These are phyloP conservation scores for Spathaspora sp. DNA, from an alignment of 1,139 yeast species.

Conservation along the genomic window DNA sequence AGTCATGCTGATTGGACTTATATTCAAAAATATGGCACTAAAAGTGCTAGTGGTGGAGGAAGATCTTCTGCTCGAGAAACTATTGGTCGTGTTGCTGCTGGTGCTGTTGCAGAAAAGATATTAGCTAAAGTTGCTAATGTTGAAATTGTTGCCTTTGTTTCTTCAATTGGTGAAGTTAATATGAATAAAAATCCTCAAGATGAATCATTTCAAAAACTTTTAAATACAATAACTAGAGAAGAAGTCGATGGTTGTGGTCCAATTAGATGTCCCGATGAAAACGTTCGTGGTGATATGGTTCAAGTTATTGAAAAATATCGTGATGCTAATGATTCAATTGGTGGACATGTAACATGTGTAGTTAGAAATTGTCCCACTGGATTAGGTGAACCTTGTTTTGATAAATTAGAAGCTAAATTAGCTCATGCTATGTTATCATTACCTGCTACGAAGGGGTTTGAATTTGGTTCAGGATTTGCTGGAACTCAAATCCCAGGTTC, in stretches of 20 bases:
- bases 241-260: conserved; percentile 87
- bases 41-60: conserved; percentile 96
- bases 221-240: conserved; percentile 81
- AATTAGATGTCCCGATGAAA: conserved; percentile 86
- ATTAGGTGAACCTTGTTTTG: conserved; percentile 96
- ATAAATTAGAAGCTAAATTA: conserved; percentile 87
- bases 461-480: conserved; percentile 91
- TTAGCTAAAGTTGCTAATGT: conserved; percentile 71
- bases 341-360: conserved; percentile 98
- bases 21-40: conserved; percentile 83
- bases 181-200: conserved; percentile 73
- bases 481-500: conserved; percentile 94
- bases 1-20: conserved; percentile 98
- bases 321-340: conserved; percentile 88
- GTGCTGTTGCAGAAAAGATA: conserved; percentile 95
- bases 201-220: conserved; percentile 60
- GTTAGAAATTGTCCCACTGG: conserved; percentile 92
- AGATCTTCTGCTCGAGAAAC: conserved; percentile 97
- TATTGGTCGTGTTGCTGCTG: conserved; percentile 98
- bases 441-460: conserved; percentile 98
- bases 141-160: conserved; percentile 95
- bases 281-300: conserved; percentile 75
- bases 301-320: conserved; percentile 84
- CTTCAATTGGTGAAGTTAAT: conserved; percentile 78
- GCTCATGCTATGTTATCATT: conserved; percentile 98